Percentiles rank a stretch among this genome's conserved stretches.
These are phyloP conservation scores for Periconia digitata DNA, from an alignment of 2,329 filamentous ascomycete species.

Conservation along the genomic window DNA sequence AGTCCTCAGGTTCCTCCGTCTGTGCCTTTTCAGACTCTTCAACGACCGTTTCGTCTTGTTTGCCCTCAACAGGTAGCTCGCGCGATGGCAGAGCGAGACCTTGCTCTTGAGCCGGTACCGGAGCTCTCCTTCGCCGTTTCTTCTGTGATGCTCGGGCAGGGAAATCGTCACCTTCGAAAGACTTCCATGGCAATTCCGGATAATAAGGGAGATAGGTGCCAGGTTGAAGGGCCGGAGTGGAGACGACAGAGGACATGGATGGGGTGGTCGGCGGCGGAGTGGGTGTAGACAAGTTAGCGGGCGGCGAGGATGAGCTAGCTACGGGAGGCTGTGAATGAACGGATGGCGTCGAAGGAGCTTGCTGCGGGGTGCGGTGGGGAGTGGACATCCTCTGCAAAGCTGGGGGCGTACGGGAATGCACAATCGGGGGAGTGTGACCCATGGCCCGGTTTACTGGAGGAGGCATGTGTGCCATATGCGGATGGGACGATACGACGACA, in stretches of 20 bases:
- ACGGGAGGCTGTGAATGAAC: slow-evolving; percentile 34
- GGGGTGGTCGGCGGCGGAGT: slow-evolving; percentile 29
- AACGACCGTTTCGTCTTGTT: slow-evolving; percentile 9
- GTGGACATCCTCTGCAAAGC: slow-evolving; percentile 28
- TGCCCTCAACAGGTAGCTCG: slow-evolving; percentile 31
- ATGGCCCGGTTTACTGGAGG: slow-evolving; percentile 43
- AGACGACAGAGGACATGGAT: slow-evolving; percentile 21
- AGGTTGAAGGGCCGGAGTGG: slow-evolving; percentile 20
- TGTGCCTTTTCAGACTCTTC: slow-evolving; percentile 42
- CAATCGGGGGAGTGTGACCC: slow-evolving; percentile 41
- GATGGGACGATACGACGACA: slow-evolving; percentile 50
- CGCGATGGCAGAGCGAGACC: slow-evolving; percentile 56
- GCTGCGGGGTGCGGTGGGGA: slow-evolving; percentile 35
- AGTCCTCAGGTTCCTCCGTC: slow-evolving; percentile 41
- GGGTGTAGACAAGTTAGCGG: slow-evolving; percentile 30
- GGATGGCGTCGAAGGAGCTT: slow-evolving; percentile 38
- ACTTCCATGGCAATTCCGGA: slow-evolving; percentile 62
- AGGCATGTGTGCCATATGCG: slow-evolving; percentile 52
- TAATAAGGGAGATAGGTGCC: slow-evolving; percentile 49
- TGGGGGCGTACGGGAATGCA: slow-evolving; percentile 39
- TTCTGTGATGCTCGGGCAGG: slow-evolving; percentile 52
- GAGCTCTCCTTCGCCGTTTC: slow-evolving; percentile 48
- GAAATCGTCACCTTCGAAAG: slow-evolving; percentile 57
- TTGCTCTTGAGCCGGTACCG: slow-evolving; percentile 41
- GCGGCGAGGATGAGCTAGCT: slow-evolving; percentile 35